Evolutionary conservation across 2,329 filamentous ascomycete genomes (phyloP), one percentile per base, ranked within the genome.

Genomic region (Calonectria naviculata): DNA sequence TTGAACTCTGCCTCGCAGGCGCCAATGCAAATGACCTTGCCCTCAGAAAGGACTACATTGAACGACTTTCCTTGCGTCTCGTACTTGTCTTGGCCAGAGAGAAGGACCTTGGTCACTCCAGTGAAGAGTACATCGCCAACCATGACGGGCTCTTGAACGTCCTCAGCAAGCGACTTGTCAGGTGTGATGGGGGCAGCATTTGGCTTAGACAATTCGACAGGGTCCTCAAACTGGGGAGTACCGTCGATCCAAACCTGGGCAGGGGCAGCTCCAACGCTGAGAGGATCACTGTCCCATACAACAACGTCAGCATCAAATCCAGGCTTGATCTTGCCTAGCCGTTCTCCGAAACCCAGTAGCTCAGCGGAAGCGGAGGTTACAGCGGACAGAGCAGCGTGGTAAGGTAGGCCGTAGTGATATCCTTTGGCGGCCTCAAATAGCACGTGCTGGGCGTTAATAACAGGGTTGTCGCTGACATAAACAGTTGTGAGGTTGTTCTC

Each of bases 391-490:
- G 90, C 90, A 3, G 84, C 89, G 67, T 92, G 89, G 74, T 91
- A 91, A 0, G 90, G 88, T 67, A 92, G 83, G 1, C 90, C 90
- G 72, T 90, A 92, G 60, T 87, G 87, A 75, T 89, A 89, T 2
- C 82, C 88, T 80, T 90, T 91, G 60, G 89, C 89, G 10, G 89
- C 89, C 77, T 91, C 92, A 58, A 93, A 92, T 1, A 93, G 83
- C 4, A 93, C 90, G 73, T 93, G 91, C 79, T 93, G 92, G 1
- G 91, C 91, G 74, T 93, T 93, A 65, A 93, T 81, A 0, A 93
- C 91, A 0, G 92, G 92, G 78, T 93, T 94, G 78, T 93, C 91
- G 71, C 89, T 91, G n/a, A 93, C 91, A 73, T 92, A 93, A 26
- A 93, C 88, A 1, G 91, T 87, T 0, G 91, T 93, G 36, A 94